A percentile compares a stretch with the other conserved stretches of the same genome.
Evolutionary conservation across 1,284 basidiomycete species (phyloP).

Genomic region (Leccinum fallax): DNA sequence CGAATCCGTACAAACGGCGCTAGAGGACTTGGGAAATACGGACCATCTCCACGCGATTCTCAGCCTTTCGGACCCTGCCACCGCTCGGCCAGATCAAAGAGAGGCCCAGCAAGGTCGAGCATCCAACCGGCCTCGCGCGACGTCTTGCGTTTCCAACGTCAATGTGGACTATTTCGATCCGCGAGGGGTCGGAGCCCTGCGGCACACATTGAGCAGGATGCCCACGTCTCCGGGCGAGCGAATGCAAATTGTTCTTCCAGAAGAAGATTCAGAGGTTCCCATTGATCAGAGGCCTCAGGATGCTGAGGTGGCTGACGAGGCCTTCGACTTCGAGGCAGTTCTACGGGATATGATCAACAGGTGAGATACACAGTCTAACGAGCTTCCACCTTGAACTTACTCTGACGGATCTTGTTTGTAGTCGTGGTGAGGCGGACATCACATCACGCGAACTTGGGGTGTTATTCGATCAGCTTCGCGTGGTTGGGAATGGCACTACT

Average conservation of each 20-base stretch:
- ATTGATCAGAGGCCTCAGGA: background rate
- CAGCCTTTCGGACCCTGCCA: constrained; percentile 7
- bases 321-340: constrained; percentile 38
- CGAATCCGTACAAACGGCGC: constrained; percentile 6
- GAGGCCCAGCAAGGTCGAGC: background rate
- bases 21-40: constrained; percentile 14
- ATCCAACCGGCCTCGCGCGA: constrained; percentile 1
- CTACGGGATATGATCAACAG: constrained; percentile 32
- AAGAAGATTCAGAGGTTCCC: background rate
- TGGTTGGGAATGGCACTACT: constrained; percentile 38
- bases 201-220: constrained; percentile 28
- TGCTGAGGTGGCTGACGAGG: background rate
- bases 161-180: constrained; percentile 45
- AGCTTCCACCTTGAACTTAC: background rate
- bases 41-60: constrained; percentile 16
- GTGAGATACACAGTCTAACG: constrained; percentile 15
- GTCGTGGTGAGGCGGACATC: constrained; percentile 31
- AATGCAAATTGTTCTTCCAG: background rate
- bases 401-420: constrained; percentile 6
- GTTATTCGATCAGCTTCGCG: constrained; percentile 38
- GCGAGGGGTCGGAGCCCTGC: constrained; percentile 37
- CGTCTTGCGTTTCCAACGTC: constrained; percentile 8
- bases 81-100: background rate
- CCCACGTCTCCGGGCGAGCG: constrained; percentile 13
- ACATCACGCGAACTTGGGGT: constrained; percentile 40